phyloP scores from a whole-genome alignment of 225 moss, liverwort and hornwort genomes.

The Pleurozium schreberi region DNA sequence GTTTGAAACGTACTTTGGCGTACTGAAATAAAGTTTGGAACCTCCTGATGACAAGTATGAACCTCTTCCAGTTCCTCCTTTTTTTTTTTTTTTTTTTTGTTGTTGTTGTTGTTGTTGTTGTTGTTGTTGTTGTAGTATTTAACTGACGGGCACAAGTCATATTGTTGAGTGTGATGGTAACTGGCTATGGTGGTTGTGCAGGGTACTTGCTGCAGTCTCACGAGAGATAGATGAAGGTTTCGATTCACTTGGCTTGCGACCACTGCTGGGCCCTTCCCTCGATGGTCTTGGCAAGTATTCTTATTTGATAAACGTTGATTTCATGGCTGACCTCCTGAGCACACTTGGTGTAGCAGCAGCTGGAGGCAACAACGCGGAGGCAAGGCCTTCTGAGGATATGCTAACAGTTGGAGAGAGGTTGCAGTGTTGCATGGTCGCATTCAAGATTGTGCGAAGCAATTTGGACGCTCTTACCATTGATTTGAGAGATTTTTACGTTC shows the following conservation, averaged over 20 bases:
- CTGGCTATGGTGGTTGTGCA: constrained; percentile 7
- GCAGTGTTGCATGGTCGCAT: constrained; percentile 96
- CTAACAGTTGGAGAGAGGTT: constrained; percentile 73
- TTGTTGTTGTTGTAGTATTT: not conserved
- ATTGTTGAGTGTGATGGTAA: not conserved
- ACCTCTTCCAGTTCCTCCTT: not conserved
- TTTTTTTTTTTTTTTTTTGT: not conserved
- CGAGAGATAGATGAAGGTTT: constrained; percentile 42
- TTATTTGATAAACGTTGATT: constrained; percentile 91
- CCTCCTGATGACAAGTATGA: constrained; percentile 69
- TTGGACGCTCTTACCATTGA: constrained; percentile 95
- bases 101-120: not conserved
- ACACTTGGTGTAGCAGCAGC: constrained; percentile 69
- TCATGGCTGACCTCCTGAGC: constrained; percentile 85
- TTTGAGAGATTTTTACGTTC: constrained; percentile 84
- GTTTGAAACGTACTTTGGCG: constrained; percentile 95
- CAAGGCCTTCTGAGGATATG: constrained; percentile 27
- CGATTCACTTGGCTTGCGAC: constrained; percentile 46
- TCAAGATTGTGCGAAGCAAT: constrained; percentile 84
- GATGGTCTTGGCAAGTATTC: constrained; percentile 91
- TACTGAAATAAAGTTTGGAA: constrained; percentile 71
- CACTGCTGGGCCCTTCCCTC: constrained; percentile 62
- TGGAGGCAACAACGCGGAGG: constrained; percentile 40
- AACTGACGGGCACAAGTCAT: not conserved
- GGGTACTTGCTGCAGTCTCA: constrained; percentile 36